Base-by-base conservation (phyloP, 2,329 filamentous ascomycete species). In the Aspergillus fumigatus region DNA sequence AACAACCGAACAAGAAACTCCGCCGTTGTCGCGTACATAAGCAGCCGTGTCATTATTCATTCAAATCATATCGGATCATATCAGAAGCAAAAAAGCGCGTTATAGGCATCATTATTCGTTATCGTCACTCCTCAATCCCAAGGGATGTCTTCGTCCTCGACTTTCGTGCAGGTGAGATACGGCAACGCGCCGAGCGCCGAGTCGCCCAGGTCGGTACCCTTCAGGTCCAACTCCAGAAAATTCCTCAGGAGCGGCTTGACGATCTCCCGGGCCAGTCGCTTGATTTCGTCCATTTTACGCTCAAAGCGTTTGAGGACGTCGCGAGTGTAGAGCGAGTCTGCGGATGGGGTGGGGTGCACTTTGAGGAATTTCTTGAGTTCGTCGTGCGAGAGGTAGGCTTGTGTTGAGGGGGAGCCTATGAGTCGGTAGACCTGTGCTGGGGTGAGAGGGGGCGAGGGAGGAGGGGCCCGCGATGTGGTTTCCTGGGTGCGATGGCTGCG, bases 341-440 rank as follows among this genome's bases (percentile, higher is more conserved):
- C 88, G 4, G 75, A 73, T 1, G 69, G 65, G 5, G 73, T 73
- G 0, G 90, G 88, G 10, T 85, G 87, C 23, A 93, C 78, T 71
- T 96, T 95, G 52, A 97, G 81, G 67, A 97, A 97, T 23, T 85
- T 85, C 74, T 96, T 97, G 70, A 93, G 88, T 62, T 96, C 92
- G 62, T 96, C 92, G 70, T 93, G 91, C 1, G 79, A 75, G 4
- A 97, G 83, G 69, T 94, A 97, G 0, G 82, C 79, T 9, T 81
- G 73, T 0, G 84, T 77, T 3, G 78, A 78, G 2, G 83, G 77
- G 4, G 84, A 82, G 32, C 91, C 92, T 8, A 97, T 80, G 1
- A 88, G 82, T 45, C 90, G 85, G 73, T 93, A 96, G 1, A 92
- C 84, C 48, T 88, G 84, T 3, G 91, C 91, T 10, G 64, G 52